Evolutionary conservation across 768 basidiomycete species (phyloP).

Genomic region (Asterophora parasitica): DNA sequence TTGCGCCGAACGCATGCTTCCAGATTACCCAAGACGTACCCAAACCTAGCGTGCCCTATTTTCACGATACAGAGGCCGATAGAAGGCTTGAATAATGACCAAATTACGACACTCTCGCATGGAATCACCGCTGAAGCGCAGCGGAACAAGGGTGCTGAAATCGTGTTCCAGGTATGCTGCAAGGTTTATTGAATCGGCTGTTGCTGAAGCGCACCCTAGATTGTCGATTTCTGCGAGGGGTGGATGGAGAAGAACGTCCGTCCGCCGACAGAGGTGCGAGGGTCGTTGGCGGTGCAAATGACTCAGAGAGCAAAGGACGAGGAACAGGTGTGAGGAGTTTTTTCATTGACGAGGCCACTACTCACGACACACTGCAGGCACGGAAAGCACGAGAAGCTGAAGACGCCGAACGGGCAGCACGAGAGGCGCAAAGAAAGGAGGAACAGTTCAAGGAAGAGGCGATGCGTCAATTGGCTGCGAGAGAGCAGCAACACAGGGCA

Average conservation of each 20-base stretch:
- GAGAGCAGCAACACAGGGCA: slow-evolving; percentile 47
- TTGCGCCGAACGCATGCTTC: slow-evolving; percentile 2
- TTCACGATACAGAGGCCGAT: slow-evolving; percentile 67
- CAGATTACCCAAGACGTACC: slow-evolving; percentile 82
- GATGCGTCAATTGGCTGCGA: slow-evolving; percentile 51
- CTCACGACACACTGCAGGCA: slow-evolving; percentile 32
- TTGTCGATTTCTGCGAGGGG: slow-evolving; percentile 64
- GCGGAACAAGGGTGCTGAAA: slow-evolving; percentile 61
- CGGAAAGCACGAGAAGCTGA: slow-evolving; percentile 51
- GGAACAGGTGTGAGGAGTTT: slow-evolving; percentile 47
- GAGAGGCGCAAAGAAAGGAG: slow-evolving; percentile 54
- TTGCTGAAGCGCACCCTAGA: slow-evolving; percentile 31
- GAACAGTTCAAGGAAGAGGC: slow-evolving; percentile 66
- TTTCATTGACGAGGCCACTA: neutral
- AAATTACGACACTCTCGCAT: slow-evolving; percentile 52
- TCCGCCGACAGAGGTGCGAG: slow-evolving; percentile 53
- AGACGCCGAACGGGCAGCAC: slow-evolving; percentile 49
- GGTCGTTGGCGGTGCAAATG: slow-evolving; percentile 79
- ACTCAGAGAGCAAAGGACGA: slow-evolving; percentile 65
- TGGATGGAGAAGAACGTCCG: slow-evolving; percentile 59
- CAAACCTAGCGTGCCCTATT: slow-evolving; percentile 60
- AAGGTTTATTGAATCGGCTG: neutral
- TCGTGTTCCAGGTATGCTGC: slow-evolving; percentile 67
- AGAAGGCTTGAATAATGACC: slow-evolving; percentile 52
- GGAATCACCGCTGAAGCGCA: slow-evolving; percentile 64